Evolutionary conservation across 345 rosid species (phyloP), one percentile per base, ranked within the genome.

Genomic region (Combretum micranthum): DNA sequence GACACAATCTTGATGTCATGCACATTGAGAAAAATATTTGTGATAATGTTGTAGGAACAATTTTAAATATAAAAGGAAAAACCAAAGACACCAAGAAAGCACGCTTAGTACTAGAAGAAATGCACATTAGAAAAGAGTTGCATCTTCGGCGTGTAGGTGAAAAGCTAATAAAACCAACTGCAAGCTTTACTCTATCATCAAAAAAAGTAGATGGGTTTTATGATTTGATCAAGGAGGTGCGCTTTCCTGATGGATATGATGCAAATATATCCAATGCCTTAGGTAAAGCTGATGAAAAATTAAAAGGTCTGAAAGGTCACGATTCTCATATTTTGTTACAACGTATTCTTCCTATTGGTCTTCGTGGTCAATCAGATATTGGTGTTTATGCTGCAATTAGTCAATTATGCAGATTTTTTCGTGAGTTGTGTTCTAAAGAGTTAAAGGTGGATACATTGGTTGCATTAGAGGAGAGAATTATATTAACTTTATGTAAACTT

Each of bases 311-410:
- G 3, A 67, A 60, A 15, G 47, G 52, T 13, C 61, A 67, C 25
- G 59, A 68, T 50, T 50, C 47, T 21, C 67, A 62, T 48, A 19
- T 56, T 13, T 32, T 56, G 5, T 11, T 64, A 19, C 62, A 56
- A 18, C 26, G 48, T 15, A n/a, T 67, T 4, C 13, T 67, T 20
- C 60, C 53, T n/a, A 16, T 65, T 17, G 59, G 32, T 14, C 25
- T 52, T 4, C 12, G 21, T 26, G 53, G 44, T 1, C 15, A 52
- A 14, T 23, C 59, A 7, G 51, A 51, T 2, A 59, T 51, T 12
- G 1, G 0, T 2, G 42, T 60, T 1, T 19, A 4, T n/a, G 62
- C 18, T 13, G 20, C 56, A 1, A 16, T 55, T 2, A 15, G 13
- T 39, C 22, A 25, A 12, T 12, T 62, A 4, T 39, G 19, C 17